Base-by-base conservation (phyloP, 257 asterid genomes). In the Linderniella brevidens region DNA sequence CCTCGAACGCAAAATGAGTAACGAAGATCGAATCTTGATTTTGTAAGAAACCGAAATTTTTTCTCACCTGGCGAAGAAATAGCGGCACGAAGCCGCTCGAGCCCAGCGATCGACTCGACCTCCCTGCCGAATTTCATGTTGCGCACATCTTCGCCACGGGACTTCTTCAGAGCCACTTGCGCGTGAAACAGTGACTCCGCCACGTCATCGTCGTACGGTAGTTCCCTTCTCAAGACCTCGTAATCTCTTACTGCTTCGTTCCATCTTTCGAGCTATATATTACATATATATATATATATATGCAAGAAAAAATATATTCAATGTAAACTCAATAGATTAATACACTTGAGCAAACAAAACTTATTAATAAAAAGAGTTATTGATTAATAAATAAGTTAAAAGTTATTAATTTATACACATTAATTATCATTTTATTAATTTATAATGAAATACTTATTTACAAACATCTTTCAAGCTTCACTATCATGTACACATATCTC, bases 181-280 rank as follows among this genome's bases (percentile, higher is more conserved):
- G 87, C 87, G 46, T 76, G 93, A 53, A 82, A 77, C 51, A 92
- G 50, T 1, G 88, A 64, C 53, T 82, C 95, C 10, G 96, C 93
- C 54, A 86, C 76, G 46, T 77, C 94, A 4, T 62, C 64, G 68
- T 86, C 79, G 43, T 58, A 54, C 1, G 99, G 95, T 16, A 69
- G 86, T 45, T 79, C 79, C 58, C 55, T 69, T 65, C 80, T 76
- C 48, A 86, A 66, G 44, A 63, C 68, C 64, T 77, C 95, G 15
- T 92, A 92, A 58, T 92, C 96, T 58, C 67, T 77, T 55, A 92
- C 80, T 40, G 99, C 95, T 62, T 86, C 93, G 19, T 48, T 73
- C 96, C 94, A 86, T 37, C 69, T 59, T 62, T 86, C 95, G 48
- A 92, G 95, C 99, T 92, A 53, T 49, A 70, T n/a, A n/a, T n/a